Evolutionary conservation across 1,139 yeast genomes (phyloP).

Genomic region (Diutina sp.): DNA sequence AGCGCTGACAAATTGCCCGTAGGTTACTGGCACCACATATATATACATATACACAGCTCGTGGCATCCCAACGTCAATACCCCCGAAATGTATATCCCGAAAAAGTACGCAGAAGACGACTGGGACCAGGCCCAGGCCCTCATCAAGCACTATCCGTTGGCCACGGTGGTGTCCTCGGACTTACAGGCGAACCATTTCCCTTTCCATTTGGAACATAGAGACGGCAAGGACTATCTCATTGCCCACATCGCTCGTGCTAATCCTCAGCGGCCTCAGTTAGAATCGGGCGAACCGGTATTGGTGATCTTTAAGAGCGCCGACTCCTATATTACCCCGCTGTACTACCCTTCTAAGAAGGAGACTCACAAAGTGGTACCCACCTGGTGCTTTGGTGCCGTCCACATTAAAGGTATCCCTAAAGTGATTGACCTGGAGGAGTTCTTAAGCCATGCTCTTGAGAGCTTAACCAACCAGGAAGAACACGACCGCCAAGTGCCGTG

Average conservation of each 20-base stretch:
- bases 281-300: conserved; percentile 26
- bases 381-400: conserved; percentile 58
- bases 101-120: conserved; percentile 14
- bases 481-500: conserved; percentile 29
- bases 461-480: conserved; percentile 39
- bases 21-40: too few species aligned
- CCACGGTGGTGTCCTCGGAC: conserved; percentile 33
- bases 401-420: conserved; percentile 40
- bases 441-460: conserved; percentile 32
- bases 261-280: conserved; percentile 37
- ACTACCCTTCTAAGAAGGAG: conserved; percentile 41
- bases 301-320: conserved; percentile 44
- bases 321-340: conserved; percentile 42
- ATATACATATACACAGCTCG: too few species aligned
- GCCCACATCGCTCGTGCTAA: conserved; percentile 49
- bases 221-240: conserved; percentile 28
- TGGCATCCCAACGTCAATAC: neutral
- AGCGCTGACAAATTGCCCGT: neutral
- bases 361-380: conserved; percentile 61
- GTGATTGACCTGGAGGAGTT: conserved; percentile 35
- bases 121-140: conserved; percentile 29
- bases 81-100: conserved; percentile 7
- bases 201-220: conserved; percentile 25
- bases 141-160: conserved; percentile 38
- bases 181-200: conserved; percentile 46